A percentile compares a stretch with the other conserved stretches of the same genome.
phyloP scores from a whole-genome alignment of 805 yeast genomes.

The Ogataea paraovalis region DNA sequence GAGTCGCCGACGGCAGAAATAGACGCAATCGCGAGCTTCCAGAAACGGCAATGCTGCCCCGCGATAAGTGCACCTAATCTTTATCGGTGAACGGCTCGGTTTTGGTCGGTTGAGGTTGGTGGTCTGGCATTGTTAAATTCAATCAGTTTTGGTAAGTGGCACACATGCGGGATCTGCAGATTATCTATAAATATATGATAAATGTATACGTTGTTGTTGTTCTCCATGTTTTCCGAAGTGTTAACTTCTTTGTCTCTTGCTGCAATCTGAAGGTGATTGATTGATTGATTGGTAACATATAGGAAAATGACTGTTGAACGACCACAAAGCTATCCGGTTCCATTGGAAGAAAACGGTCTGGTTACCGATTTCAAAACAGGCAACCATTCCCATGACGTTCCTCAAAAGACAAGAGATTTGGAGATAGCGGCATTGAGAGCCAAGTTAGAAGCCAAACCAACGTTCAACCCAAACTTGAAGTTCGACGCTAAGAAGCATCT shows the following conservation, averaged over 20 bases:
- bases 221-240: not conserved
- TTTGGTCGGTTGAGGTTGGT: not conserved
- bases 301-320: conserved; percentile 15
- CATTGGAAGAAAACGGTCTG: conserved; percentile 17
- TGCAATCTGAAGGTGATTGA: too few species aligned
- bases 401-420: conserved; percentile 21
- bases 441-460: conserved; percentile 21
- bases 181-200: too few species aligned
- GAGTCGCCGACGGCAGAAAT: not conserved
- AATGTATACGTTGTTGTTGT: not conserved
- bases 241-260: not conserved
- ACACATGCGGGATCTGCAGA: too few species aligned
- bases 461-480: conserved; percentile 26
- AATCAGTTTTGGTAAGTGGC: not conserved
- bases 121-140: too few species aligned
- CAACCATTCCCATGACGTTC: conserved; percentile 19
- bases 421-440: conserved; percentile 19
- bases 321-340: conserved; percentile 16
- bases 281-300: too few species aligned
- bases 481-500: conserved; percentile 38
- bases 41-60: not conserved
- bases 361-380: conserved; percentile 15
- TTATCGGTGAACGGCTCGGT: not conserved
- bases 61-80: not conserved
- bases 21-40: not conserved